Percentiles rank a stretch among this genome's conserved stretches.
Conservation (phyloP, 2,329 filamentous ascomycete genomes). For the Rhinocladiella similis region DNA sequence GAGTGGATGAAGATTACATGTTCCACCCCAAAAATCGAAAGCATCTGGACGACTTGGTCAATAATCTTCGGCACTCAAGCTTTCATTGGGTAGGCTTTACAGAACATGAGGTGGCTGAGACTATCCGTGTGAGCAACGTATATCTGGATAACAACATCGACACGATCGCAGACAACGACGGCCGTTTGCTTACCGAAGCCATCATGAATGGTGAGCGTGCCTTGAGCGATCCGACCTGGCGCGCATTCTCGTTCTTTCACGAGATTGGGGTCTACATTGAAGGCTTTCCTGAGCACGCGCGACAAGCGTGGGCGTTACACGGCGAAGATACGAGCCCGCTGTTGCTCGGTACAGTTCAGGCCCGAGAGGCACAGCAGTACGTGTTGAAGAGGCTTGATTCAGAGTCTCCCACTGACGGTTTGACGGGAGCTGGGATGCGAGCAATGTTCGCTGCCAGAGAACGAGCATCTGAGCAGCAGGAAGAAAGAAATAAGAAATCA, state of each 20-base stretch:
- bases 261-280: conserved; percentile 75
- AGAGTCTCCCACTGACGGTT: conserved; percentile 40
- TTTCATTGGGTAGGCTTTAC: conserved; percentile 82
- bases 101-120: conserved; percentile 58
- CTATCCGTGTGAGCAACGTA: conserved; percentile 64
- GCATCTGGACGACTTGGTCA: conserved; percentile 66
- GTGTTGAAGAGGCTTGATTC: conserved; percentile 44
- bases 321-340: conserved; percentile 45
- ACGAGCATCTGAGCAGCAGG: conserved; percentile 21
- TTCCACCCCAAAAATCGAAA: conserved; percentile 76
- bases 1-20: conserved; percentile 81
- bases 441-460: conserved; percentile 33
- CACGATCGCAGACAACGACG: conserved; percentile 62
- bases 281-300: conserved; percentile 63
- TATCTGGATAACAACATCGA: conserved; percentile 67
- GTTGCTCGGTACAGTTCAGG: conserved; percentile 59
- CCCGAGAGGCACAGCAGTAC: conserved; percentile 56
- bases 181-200: conserved; percentile 60
- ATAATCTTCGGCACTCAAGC: conserved; percentile 77
- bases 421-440: conserved; percentile 43
- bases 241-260: conserved; percentile 66
- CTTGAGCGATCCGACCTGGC: conserved; percentile 62
- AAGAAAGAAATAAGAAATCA: conserved; percentile 13
- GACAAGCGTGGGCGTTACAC: conserved; percentile 68
- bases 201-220: conserved; percentile 65